Evolutionary conservation across 176 grass and related monocot species (phyloP), one percentile per base, ranked within the genome.

Genomic region (Oryza glaberrima): DNA sequence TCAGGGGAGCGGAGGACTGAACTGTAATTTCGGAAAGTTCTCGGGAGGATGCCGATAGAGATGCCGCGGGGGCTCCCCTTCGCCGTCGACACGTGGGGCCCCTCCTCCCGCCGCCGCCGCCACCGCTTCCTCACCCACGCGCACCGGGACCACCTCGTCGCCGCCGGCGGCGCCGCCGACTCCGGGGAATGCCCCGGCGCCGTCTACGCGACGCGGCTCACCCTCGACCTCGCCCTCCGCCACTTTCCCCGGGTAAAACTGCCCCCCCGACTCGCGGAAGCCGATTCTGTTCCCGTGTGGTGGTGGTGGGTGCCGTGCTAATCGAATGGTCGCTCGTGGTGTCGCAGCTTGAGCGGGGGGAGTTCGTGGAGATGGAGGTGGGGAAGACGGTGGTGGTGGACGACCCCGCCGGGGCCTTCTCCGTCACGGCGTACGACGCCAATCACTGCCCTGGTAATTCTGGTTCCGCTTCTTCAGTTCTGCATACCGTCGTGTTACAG

Each of bases 381-480:
- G 95, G 95, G 15, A 88, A 72, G 67, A 89, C 90, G 40, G 63
- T 91, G 46, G 35, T 65, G 41, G 81, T 97, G 73, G 91, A 93
- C 22, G 88, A 94, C 63, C 90, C 90, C 32, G 67, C 84, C 58
- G 90, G 88, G 40, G 77, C 60, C 19, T 94, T 94, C 48, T 88
- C 79, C 17, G 90, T 94, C 72, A 92, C 95, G 16, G 71, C 75
- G n/a, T 88, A 87, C 36, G 90, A 93, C 61, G 95, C 95, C 41
- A 97, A 97, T 65, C 95, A 97, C 78, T 97, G 92, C 74, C 88
- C 90, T 75, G 95, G 95, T 93, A 90, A 82, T 43, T 71, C 71
- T 47, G 49, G 12, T 51, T 28, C 15, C 2, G 30, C 2, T 36
- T 23, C 61, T 43, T 9, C 54, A 43, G 19, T 40, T 64, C 49